Evolutionary conservation across 805 yeast species (phyloP).

Genomic region (Candida pseudofarinosa): DNA sequence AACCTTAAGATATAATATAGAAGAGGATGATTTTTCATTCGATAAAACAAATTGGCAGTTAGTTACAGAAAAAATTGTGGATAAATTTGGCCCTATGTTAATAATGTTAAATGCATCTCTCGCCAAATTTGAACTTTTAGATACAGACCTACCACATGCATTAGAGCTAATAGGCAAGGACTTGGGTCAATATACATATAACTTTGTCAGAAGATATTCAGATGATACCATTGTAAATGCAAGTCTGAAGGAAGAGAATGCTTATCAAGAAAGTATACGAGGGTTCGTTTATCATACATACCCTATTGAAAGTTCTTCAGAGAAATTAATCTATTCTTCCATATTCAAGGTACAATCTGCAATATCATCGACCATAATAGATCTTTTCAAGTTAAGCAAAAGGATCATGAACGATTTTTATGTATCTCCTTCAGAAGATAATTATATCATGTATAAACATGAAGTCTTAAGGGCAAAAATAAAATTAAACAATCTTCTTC

Average conservation of each 20-base stretch:
- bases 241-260: slow-evolving; percentile 14
- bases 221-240: slow-evolving; percentile 14
- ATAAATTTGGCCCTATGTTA: slow-evolving; percentile 52
- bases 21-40: neutral
- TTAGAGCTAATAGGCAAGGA: slow-evolving; percentile 24
- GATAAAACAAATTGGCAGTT: slow-evolving; percentile 45
- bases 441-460: neutral
- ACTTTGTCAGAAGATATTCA: slow-evolving; percentile 44
- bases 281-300: slow-evolving; percentile 46
- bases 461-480: neutral
- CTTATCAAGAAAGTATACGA: slow-evolving; percentile 34
- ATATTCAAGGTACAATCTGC: slow-evolving; percentile 35
- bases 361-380: slow-evolving; percentile 35
- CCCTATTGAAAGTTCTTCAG: slow-evolving; percentile 34
- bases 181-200: slow-evolving; percentile 38
- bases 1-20: slow-evolving; percentile 2
- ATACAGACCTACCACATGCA: slow-evolving; percentile 12
- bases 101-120: slow-evolving; percentile 38
- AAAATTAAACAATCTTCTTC: neutral
- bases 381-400: slow-evolving; percentile 27
- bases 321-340: slow-evolving; percentile 48
- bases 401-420: slow-evolving; percentile 19
- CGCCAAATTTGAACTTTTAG: slow-evolving; percentile 4
- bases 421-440: neutral
- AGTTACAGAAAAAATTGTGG: slow-evolving; percentile 44